Evolutionary conservation across 1,139 yeast species (phyloP).

Genomic region (Saccharomyces hybrid): DNA sequence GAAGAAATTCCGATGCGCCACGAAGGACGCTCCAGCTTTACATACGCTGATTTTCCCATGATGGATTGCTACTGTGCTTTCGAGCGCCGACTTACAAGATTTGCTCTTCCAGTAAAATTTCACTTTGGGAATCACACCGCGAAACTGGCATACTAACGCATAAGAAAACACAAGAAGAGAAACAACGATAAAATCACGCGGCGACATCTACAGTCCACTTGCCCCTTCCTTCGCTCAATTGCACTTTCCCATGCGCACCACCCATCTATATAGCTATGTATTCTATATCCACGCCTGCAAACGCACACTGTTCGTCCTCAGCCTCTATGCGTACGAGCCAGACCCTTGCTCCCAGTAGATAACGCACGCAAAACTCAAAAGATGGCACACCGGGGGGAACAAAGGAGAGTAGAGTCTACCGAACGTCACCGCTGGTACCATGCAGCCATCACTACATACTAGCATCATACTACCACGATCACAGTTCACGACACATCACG

Average conservation of each 20-base stretch:
- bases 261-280: neutral
- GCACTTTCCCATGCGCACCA: neutral
- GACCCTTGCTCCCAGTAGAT: neutral
- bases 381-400: neutral
- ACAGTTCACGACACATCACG: neutral
- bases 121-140: neutral
- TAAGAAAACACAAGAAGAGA: neutral
- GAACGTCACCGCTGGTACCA: neutral
- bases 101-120: neutral
- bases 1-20: neutral
- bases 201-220: neutral
- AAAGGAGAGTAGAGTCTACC: neutral
- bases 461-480: neutral
- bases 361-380: neutral
- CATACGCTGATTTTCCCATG: constrained; percentile 1
- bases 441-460: neutral
- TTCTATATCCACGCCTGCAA: neutral
- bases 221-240: neutral
- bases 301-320: neutral
- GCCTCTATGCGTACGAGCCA: neutral
- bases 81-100: neutral
- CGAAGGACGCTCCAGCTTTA: neutral
- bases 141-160: neutral
- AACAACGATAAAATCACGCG: neutral
- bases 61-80: neutral